Conservation (phyloP, 768 basidiomycete genomes). For the Lactarius deliciosus region DNA sequence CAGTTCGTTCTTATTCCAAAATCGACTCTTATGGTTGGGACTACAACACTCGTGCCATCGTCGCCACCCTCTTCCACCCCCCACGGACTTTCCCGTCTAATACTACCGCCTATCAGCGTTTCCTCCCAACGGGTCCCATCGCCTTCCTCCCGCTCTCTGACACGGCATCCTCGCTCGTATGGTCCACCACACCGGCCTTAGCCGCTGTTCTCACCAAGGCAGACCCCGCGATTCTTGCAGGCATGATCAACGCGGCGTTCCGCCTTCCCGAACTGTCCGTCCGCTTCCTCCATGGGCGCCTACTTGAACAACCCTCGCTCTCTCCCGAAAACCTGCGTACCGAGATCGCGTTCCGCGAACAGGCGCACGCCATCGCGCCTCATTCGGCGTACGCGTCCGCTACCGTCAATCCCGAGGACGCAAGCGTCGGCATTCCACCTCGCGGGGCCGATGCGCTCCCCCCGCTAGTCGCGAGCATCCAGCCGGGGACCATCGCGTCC, state of each 20-base stretch:
- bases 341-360: slow-evolving; percentile 74
- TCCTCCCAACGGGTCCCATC: slow-evolving; percentile 92
- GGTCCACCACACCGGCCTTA: slow-evolving; percentile 82
- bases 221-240: slow-evolving; percentile 59
- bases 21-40: slow-evolving; percentile 91
- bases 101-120: slow-evolving; percentile 87
- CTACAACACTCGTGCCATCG: slow-evolving; percentile 86
- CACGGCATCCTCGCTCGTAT: slow-evolving; percentile 83
- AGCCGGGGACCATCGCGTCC: slow-evolving; percentile 73
- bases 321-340: slow-evolving; percentile 50
- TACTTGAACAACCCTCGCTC: slow-evolving; percentile 57
- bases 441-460: slow-evolving; percentile 58
- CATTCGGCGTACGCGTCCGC: slow-evolving; percentile 63
- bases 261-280: slow-evolving; percentile 75
- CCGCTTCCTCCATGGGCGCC: slow-evolving; percentile 58
- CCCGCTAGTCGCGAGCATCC: slow-evolving; percentile 75
- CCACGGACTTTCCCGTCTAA: slow-evolving; percentile 63
- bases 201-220: slow-evolving; percentile 70
- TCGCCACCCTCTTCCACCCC: slow-evolving; percentile 80
- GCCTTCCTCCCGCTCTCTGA: slow-evolving; percentile 89
- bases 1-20: slow-evolving; percentile 81
- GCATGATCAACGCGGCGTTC: slow-evolving; percentile 90
- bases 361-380: slow-evolving; percentile 61
- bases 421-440: slow-evolving; percentile 54
- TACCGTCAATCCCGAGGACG: slow-evolving; percentile 33